These are phyloP conservation scores for Butyriboletus loyo DNA, from an alignment of 768 basidiomycete genomes.

Conservation along the genomic window DNA sequence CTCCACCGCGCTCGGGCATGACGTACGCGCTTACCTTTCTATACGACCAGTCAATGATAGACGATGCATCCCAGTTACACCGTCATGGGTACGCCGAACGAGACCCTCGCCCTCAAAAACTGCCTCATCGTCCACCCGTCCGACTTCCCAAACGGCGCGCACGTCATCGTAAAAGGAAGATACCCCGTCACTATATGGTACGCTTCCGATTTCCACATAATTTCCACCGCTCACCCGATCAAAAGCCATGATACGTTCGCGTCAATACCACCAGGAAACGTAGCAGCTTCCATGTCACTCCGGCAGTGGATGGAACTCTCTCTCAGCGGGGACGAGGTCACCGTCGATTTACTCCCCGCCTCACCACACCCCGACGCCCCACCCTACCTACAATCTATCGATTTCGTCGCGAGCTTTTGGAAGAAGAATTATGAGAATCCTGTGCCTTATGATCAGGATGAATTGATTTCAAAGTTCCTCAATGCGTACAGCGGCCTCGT, in stretches of 20 bases:
- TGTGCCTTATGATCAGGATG: conserved; percentile 84
- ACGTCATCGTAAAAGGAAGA: conserved; percentile 70
- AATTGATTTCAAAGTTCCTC: conserved; percentile 73
- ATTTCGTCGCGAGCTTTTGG: conserved; percentile 73
- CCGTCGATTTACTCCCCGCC: conserved; percentile 55
- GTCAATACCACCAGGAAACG: conserved; percentile 59
- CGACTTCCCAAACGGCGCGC: conserved; percentile 72
- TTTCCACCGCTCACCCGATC: conserved; percentile 26
- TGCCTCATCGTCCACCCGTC: conserved; percentile 74
- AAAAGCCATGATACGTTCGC: conserved; percentile 76
- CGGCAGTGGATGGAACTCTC: conserved; percentile 91
- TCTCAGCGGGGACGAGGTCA: conserved; percentile 68
- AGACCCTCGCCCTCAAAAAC: conserved; percentile 73
- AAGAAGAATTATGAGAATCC: conserved; percentile 50
- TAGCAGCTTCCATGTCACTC: conserved; percentile 77
- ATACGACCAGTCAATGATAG: background rate
- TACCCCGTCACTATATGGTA: conserved; percentile 77
- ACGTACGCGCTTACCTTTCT: conserved; percentile 13
- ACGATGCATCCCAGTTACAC: conserved; percentile 38
- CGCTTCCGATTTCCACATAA: conserved; percentile 17
- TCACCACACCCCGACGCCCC: conserved; percentile 52
- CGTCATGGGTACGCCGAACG: conserved; percentile 61
- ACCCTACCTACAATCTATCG: conserved; percentile 71
- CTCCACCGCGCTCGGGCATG: conserved; percentile 31
- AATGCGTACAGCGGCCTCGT: conserved; percentile 72